phyloP scores from a whole-genome alignment of 2,329 filamentous ascomycete species.

The Colletotrichum sp. region DNA sequence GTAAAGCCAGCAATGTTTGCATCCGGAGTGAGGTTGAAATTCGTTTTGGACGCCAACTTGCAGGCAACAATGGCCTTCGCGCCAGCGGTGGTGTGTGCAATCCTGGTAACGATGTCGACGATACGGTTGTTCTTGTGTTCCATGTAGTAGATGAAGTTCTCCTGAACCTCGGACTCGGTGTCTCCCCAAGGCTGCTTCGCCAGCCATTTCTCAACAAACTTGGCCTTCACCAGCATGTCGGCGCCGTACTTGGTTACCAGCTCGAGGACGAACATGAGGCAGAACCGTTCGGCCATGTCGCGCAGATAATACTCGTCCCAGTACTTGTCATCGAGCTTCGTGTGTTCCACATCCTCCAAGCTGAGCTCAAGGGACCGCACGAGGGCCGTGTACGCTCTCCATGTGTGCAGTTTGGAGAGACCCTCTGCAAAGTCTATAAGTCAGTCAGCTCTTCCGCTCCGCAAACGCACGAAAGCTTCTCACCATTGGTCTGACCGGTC shows the following conservation, averaged over 20 bases:
- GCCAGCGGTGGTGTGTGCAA: constrained; percentile 56
- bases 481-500: constrained; percentile 41
- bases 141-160: constrained; percentile 60
- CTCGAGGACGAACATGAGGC: constrained; percentile 61
- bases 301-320: constrained; percentile 70
- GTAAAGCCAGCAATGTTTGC: constrained; percentile 29
- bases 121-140: constrained; percentile 56
- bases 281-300: constrained; percentile 66
- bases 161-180: constrained; percentile 53
- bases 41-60: constrained; percentile 46
- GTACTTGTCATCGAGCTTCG: constrained; percentile 57
- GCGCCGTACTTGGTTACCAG: constrained; percentile 66
- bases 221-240: constrained; percentile 63
- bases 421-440: constrained; percentile 35
- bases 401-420: constrained; percentile 53
- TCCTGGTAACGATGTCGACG: constrained; percentile 55
- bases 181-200: constrained; percentile 73
- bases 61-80: constrained; percentile 55
- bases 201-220: constrained; percentile 77
- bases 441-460: constrained; percentile 23
- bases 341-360: constrained; percentile 53
- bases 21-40: constrained; percentile 5
- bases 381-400: constrained; percentile 59
- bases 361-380: constrained; percentile 66
- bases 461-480: background rate